These are phyloP conservation scores for Picochlorum sp. DNA, from an alignment of 139 green algal species.

Conservation along the genomic window DNA sequence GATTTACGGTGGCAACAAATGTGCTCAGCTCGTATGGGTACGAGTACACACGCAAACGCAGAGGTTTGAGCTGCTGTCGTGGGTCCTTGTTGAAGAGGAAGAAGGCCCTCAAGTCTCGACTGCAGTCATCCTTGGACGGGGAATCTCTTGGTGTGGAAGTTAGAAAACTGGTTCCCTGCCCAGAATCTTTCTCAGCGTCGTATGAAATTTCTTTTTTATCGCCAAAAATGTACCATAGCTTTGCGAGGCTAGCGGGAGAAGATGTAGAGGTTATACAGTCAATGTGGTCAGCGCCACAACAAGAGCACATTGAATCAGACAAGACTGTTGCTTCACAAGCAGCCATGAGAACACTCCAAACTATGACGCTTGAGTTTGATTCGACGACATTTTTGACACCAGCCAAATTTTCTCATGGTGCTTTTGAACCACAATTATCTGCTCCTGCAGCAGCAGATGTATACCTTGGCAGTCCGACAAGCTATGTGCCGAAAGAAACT, in stretches of 20 bases:
- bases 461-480: neutral
- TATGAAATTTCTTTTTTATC: neutral
- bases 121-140: too few species aligned
- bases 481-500: neutral
- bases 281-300: too few species aligned
- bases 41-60: neutral
- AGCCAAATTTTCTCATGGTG: neutral
- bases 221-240: conserved; percentile 1
- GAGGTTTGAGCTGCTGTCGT: neutral
- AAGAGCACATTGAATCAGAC: too few species aligned
- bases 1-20: conserved; percentile 5
- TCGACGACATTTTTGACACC: neutral
- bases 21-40: conserved; percentile 4
- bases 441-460: neutral
- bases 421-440: neutral
- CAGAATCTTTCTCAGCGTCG: too few species aligned
- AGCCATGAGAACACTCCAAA: too few species aligned
- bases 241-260: neutral
- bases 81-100: too few species aligned
- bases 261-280: neutral
- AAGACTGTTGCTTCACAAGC: too few species aligned
- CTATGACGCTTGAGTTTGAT: too few species aligned
- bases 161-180: too few species aligned
- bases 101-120: too few species aligned
- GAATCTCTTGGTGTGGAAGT: too few species aligned